phyloP scores from a whole-genome alignment of 352 stramenopile genomes.

The Phytophthora crassamura region DNA sequence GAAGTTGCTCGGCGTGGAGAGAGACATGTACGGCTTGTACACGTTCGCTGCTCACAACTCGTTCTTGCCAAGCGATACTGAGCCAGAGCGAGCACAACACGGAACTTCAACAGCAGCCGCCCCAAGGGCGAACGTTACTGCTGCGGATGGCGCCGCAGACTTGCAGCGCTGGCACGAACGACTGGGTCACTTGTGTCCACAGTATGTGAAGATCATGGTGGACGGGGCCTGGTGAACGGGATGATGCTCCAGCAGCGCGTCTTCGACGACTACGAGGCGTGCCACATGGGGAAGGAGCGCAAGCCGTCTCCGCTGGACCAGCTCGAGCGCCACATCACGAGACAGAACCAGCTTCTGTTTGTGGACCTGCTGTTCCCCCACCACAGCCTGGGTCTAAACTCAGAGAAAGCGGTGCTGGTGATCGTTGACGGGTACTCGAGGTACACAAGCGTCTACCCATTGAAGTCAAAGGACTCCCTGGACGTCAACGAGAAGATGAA shows the following conservation, averaged over 20 bases:
- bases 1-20: neutral
- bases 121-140: neutral
- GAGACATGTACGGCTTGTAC: constrained; percentile 10
- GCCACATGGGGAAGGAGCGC: constrained; percentile 6
- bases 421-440: constrained; percentile 10
- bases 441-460: constrained; percentile 10
- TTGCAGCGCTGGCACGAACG: constrained; percentile 11
- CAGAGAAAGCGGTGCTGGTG: constrained; percentile 3
- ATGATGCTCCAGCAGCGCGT: too few relatives aligned
- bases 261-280: constrained; percentile 6
- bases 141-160: neutral
- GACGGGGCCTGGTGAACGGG: too few relatives aligned
- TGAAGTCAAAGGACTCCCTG: constrained; percentile 7
- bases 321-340: constrained; percentile 2
- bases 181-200: constrained; percentile 12
- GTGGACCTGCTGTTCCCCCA: constrained; percentile 7
- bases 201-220: constrained; percentile 8
- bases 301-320: neutral
- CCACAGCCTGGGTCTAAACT: neutral
- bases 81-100: too few relatives aligned
- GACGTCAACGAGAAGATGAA: constrained; percentile 1
- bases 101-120: too few relatives aligned
- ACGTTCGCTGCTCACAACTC: constrained; percentile 7
- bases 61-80: neutral
- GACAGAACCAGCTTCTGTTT: constrained; percentile 8